Evolutionary conservation across 1,139 yeast species (phyloP).

Genomic region (Yamadazyma spencermartinsiae): DNA sequence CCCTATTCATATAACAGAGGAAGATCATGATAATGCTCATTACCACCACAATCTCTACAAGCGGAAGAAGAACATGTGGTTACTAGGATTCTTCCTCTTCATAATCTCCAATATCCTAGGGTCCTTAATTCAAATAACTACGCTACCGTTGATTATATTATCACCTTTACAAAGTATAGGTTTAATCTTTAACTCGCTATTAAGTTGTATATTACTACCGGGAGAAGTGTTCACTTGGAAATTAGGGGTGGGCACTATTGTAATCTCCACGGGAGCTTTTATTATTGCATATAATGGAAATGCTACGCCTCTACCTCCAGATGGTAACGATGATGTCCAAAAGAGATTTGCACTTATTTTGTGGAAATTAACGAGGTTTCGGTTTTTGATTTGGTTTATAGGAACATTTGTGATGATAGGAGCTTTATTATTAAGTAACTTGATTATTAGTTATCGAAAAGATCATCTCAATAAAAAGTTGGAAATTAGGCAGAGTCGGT

Average conservation of each 20-base stretch:
- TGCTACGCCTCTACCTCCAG: slow-evolving; percentile 21
- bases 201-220: slow-evolving; percentile 68
- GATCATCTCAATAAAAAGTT: slow-evolving; percentile 15
- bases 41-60: slow-evolving; percentile 29
- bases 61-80: slow-evolving; percentile 69
- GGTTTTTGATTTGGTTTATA: slow-evolving; percentile 41
- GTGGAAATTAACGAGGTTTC: slow-evolving; percentile 24
- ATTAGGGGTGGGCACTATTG: slow-evolving; percentile 63
- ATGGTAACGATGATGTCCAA: slow-evolving; percentile 19
- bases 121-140: slow-evolving; percentile 78
- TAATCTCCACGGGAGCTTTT: slow-evolving; percentile 75
- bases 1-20: slow-evolving; percentile 17
- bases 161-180: slow-evolving; percentile 89
- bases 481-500: slow-evolving; percentile 12
- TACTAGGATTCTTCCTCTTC: slow-evolving; percentile 70
- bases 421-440: slow-evolving; percentile 25
- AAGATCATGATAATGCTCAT: slow-evolving; percentile 16
- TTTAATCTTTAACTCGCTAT: slow-evolving; percentile 72
- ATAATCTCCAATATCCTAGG: slow-evolving; percentile 77
- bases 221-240: slow-evolving; percentile 64
- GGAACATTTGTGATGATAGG: slow-evolving; percentile 33
- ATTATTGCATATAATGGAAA: slow-evolving; percentile 75
- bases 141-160: slow-evolving; percentile 75
- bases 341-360: slow-evolving; percentile 30
- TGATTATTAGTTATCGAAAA: slow-evolving; percentile 15